Percentiles rank a stretch among this genome's conserved stretches.
phyloP scores from a whole-genome alignment of 2,329 filamentous ascomycete genomes.

The Pseudogymnoascus sp. region DNA sequence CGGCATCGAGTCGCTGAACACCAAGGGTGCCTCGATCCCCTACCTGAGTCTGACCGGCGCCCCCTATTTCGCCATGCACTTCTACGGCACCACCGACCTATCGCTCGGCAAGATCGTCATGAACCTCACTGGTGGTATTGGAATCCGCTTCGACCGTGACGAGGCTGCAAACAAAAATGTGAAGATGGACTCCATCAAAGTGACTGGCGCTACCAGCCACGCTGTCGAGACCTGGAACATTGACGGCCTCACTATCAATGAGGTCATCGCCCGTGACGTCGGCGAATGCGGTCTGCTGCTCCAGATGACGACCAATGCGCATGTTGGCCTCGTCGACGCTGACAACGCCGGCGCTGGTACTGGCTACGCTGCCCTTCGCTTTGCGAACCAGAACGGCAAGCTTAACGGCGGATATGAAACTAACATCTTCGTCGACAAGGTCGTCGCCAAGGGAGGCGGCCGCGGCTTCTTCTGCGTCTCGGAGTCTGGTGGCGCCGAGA shows the following conservation, averaged over 20 bases:
- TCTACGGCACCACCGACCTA: slow-evolving; percentile 45
- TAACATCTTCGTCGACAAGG: slow-evolving; percentile 46
- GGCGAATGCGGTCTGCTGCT: slow-evolving; percentile 51
- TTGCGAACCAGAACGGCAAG: slow-evolving; percentile 50
- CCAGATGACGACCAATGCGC: slow-evolving; percentile 45
- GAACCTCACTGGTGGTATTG: slow-evolving; percentile 47
- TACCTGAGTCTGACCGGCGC: slow-evolving; percentile 51
- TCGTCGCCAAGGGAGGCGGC: slow-evolving; percentile 49
- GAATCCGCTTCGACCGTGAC: slow-evolving; percentile 52
- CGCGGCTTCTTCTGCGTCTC: slow-evolving; percentile 53
- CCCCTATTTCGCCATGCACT: slow-evolving; percentile 50
- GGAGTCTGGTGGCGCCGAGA: slow-evolving; percentile 46
- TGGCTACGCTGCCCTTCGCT: slow-evolving; percentile 50
- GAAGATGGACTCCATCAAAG: slow-evolving; percentile 43
- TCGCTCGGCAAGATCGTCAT: slow-evolving; percentile 45
- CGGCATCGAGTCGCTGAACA: slow-evolving; percentile 46
- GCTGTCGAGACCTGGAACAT: slow-evolving; percentile 56
- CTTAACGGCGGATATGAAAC: slow-evolving; percentile 43
- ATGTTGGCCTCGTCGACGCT: slow-evolving; percentile 48
- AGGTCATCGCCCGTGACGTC: slow-evolving; percentile 46
- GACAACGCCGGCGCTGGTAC: slow-evolving; percentile 45
- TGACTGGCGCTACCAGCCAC: slow-evolving; percentile 47
- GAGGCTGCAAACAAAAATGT: slow-evolving; percentile 45
- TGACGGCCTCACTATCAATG: slow-evolving; percentile 43
- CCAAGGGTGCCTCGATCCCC: slow-evolving; percentile 44